A percentile compares a stretch with the other conserved stretches of the same genome.
phyloP scores from a whole-genome alignment of 2,329 filamentous ascomycete species.

The Paracorniculantispora psalliotae region DNA sequence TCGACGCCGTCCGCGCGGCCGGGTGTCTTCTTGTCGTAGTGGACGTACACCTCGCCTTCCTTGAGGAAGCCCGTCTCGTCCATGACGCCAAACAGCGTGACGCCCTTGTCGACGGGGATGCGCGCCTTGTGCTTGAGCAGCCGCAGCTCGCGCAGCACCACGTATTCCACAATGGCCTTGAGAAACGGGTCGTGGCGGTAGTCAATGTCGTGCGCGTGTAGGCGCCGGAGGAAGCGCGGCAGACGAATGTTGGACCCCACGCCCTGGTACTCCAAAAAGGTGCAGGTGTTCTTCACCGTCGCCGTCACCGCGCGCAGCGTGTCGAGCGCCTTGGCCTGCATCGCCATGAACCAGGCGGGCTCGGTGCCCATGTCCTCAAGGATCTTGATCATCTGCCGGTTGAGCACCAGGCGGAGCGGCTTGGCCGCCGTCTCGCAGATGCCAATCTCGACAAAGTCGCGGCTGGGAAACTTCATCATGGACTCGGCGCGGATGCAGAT shows the following conservation, averaged over 20 bases:
- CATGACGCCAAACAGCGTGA: constrained; percentile 79
- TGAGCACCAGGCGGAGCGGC: constrained; percentile 66
- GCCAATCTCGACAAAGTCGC: constrained; percentile 53
- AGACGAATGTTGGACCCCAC: constrained; percentile 59
- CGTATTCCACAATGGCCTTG: constrained; percentile 63
- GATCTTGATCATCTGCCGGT: constrained; percentile 80
- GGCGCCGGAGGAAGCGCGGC: constrained; percentile 54
- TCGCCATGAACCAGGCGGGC: constrained; percentile 52
- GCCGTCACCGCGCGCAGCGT: constrained; percentile 55
- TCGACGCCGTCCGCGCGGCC: constrained; percentile 23
- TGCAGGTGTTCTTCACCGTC: constrained; percentile 55
- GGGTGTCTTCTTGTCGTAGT: constrained; percentile 40
- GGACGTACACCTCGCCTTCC: constrained; percentile 65
- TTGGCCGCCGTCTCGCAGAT: constrained; percentile 66
- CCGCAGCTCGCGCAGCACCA: constrained; percentile 65
- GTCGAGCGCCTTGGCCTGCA: constrained; percentile 60
- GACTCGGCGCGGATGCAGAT: constrained; percentile 61
- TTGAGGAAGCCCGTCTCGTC: constrained; percentile 68
- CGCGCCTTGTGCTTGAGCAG: constrained; percentile 73
- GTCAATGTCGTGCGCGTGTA: constrained; percentile 54
- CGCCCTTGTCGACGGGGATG: constrained; percentile 64
- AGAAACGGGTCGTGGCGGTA: constrained; percentile 67
- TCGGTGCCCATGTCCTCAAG: constrained; percentile 69
- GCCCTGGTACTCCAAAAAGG: constrained; percentile 58
- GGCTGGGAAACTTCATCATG: constrained; percentile 73